Percentiles rank a stretch among this genome's conserved stretches.
phyloP scores from a whole-genome alignment of 164 flowering plant species.

The Tinospora cordifolia region DNA sequence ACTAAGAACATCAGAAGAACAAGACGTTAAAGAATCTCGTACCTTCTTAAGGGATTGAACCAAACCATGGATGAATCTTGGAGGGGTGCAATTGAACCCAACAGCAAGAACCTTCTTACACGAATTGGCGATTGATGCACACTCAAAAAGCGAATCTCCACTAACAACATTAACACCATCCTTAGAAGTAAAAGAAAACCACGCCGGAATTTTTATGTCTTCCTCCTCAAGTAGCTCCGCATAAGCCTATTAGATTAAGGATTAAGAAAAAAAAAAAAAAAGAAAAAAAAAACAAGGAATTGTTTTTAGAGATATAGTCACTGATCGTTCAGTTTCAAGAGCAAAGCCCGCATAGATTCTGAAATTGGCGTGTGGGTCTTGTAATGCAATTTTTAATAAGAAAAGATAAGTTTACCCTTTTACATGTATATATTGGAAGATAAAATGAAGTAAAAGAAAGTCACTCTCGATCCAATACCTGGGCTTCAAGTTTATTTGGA shows the following conservation, averaged over 20 bases:
- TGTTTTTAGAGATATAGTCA: too few species aligned
- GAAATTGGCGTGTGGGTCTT: too few species aligned
- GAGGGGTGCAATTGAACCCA: conserved; percentile 92
- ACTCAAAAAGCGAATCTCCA: conserved; percentile 68
- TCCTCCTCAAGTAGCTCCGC: conserved; percentile 74
- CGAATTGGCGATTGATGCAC: conserved; percentile 60
- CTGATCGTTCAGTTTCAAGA: too few species aligned
- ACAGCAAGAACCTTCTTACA: conserved; percentile 67
- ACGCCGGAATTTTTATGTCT: conserved; percentile 61
- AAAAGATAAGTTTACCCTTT: too few species aligned
- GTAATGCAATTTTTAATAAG: too few species aligned
- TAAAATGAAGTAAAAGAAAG: background rate
- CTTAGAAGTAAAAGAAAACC: conserved; percentile 73
- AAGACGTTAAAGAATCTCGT: conserved; percentile 4
- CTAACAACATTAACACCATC: conserved; percentile 74
- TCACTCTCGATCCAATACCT: conserved; percentile 35
- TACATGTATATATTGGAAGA: background rate
- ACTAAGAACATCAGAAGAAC: background rate
- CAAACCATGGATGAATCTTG: conserved; percentile 61
- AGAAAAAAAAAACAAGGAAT: too few species aligned
- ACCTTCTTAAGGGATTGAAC: conserved; percentile 55
- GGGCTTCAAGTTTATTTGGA: conserved; percentile 83
- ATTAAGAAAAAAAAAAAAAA: too few species aligned
- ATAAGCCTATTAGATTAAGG: conserved; percentile 43
- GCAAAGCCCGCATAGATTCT: too few species aligned